Evolutionary conservation across 1,139 yeast species (phyloP).

Genomic region (Suhomyces guaymorum): DNA sequence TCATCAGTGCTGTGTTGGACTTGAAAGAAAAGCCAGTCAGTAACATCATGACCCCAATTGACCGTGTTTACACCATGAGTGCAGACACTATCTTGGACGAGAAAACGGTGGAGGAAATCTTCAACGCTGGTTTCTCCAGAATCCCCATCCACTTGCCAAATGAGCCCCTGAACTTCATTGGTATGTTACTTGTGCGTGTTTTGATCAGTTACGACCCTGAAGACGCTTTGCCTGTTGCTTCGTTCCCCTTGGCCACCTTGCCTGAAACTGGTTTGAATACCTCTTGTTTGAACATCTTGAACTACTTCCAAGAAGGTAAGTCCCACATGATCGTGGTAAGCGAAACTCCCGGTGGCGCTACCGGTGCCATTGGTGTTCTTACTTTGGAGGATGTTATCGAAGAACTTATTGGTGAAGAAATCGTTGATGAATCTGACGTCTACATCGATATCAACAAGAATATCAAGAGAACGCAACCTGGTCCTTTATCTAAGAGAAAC

Average conservation of each 20-base stretch:
- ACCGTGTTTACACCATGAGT: slow-evolving; percentile 85
- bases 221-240: slow-evolving; percentile 87
- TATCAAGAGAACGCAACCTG: slow-evolving; percentile 80
- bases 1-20: slow-evolving; percentile 90
- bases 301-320: slow-evolving; percentile 96
- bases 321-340: slow-evolving; percentile 96
- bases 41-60: slow-evolving; percentile 91
- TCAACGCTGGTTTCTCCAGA: slow-evolving; percentile 92
- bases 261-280: slow-evolving; percentile 94
- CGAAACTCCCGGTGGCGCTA: slow-evolving; percentile 80
- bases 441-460: slow-evolving; percentile 87
- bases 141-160: slow-evolving; percentile 93
- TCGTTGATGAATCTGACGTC: slow-evolving; percentile 96
- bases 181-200: slow-evolving; percentile 91
- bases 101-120: slow-evolving; percentile 80
- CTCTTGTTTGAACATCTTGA: slow-evolving; percentile 87
- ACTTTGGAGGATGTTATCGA: slow-evolving; percentile 97
- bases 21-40: slow-evolving; percentile 87
- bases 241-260: slow-evolving; percentile 91
- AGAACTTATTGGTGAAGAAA: slow-evolving; percentile 96
- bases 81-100: slow-evolving; percentile 85
- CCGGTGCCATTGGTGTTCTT: slow-evolving; percentile 87
- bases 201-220: slow-evolving; percentile 96
- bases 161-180: slow-evolving; percentile 88
- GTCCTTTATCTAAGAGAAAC: slow-evolving; percentile 76